Percentiles rank a stretch among this genome's conserved stretches.
phyloP scores from a whole-genome alignment of 805 yeast species.

The Lachancea dasiensis region DNA sequence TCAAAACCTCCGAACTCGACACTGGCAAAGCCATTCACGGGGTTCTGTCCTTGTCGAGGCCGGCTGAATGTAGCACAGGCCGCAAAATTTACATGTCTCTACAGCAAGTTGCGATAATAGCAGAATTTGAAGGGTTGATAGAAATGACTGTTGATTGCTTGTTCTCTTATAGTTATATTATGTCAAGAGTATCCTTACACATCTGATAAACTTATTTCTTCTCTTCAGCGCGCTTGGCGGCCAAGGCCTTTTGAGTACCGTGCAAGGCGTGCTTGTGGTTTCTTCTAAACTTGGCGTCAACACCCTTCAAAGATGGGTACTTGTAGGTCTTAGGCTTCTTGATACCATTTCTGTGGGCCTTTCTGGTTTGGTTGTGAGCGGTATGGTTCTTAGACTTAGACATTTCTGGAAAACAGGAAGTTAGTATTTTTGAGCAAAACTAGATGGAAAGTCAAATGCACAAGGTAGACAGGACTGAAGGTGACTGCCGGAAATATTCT shows the following conservation, averaged over 20 bases:
- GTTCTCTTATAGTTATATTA: neutral
- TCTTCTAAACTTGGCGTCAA: conserved; percentile 98
- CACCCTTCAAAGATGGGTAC: conserved; percentile 98
- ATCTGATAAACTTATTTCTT: no score
- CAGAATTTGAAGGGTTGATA: no score
- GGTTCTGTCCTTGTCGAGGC: no score
- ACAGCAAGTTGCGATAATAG: no score
- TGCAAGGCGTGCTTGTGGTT: conserved; percentile 99
- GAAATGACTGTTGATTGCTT: neutral
- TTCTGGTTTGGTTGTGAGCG: conserved; percentile 98
- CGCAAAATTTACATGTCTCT: no score
- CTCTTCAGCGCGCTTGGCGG: conserved; percentile 65
- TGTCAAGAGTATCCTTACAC: neutral
- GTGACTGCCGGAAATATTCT: no score
- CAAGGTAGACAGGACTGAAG: no score
- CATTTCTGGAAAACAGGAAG: conserved; percentile 45
- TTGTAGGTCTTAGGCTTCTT: conserved; percentile 98
- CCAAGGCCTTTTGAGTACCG: conserved; percentile 94
- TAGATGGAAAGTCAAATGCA: no score
- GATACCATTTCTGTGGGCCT: conserved; percentile 99
- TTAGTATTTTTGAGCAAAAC: conserved; percentile 4
- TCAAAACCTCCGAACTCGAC: no score
- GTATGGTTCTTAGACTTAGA: conserved; percentile 99
- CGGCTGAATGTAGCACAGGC: no score
- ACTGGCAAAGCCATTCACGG: no score